Conservation (phyloP, 768 basidiomycete species). For the Lyophyllum atratum region DNA sequence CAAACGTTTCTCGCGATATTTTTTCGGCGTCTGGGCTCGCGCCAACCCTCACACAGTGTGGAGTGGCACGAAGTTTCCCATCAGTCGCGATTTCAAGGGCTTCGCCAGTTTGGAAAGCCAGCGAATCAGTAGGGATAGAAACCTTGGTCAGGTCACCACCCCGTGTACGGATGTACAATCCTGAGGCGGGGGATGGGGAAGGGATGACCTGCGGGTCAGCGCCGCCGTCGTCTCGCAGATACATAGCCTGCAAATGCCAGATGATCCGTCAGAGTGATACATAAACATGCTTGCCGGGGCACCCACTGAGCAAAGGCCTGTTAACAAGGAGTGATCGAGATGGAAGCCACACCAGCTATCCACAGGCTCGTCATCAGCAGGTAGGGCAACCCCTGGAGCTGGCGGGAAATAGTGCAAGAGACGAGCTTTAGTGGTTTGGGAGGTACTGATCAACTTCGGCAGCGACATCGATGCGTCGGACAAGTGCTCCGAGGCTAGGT, state of each 20-base stretch:
- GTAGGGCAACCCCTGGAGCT: slow-evolving; percentile 34
- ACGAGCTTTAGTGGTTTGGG: slow-evolving; percentile 88
- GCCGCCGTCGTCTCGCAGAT: slow-evolving; percentile 53
- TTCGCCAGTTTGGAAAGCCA: slow-evolving; percentile 98
- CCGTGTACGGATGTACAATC: slow-evolving; percentile 89
- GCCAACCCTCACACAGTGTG: slow-evolving; percentile 89
- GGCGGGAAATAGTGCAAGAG: slow-evolving; percentile 96
- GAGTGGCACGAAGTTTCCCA: slow-evolving; percentile 83
- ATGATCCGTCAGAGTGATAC: slow-evolving; percentile 3
- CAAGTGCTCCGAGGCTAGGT: slow-evolving; percentile 63
- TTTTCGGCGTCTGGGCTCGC: slow-evolving; percentile 40
- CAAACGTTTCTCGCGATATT: slow-evolving; percentile 85
- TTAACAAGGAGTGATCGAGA: slow-evolving; percentile 87
- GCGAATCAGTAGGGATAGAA: slow-evolving; percentile 77
- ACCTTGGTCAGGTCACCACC: slow-evolving; percentile 80
- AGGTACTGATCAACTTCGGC: slow-evolving; percentile 67
- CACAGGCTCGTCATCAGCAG: slow-evolving; percentile 60
- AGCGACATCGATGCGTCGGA: slow-evolving; percentile 70
- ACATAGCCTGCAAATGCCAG: slow-evolving; percentile 67
- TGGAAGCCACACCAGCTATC: slow-evolving; percentile 97
- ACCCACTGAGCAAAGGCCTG: slow-evolving; percentile 86
- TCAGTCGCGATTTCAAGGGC: slow-evolving; percentile 89
- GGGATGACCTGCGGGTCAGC: slow-evolving; percentile 50
- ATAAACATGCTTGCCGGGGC: not conserved
- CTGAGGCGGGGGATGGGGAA: slow-evolving; percentile 75